Percentiles rank a stretch among this genome's conserved stretches.
These are phyloP conservation scores for Solanum chilense DNA, from an alignment of 257 asterid genomes.

Conservation along the genomic window DNA sequence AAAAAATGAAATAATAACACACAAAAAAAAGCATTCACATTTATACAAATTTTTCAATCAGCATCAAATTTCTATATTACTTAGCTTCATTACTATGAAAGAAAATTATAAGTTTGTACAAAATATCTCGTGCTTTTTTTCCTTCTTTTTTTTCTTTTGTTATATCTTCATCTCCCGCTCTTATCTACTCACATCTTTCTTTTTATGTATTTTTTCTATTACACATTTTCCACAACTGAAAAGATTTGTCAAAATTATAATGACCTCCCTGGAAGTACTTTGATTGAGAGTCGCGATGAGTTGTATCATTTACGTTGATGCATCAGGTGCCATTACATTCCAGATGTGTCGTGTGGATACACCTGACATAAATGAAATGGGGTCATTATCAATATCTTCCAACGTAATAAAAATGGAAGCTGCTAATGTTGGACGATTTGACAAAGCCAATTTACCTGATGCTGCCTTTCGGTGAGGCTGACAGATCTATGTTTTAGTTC, in stretches of 20 bases:
- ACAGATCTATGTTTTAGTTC: conserved; percentile 64
- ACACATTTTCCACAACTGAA: neutral
- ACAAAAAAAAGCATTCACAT: neutral
- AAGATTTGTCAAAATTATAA: neutral
- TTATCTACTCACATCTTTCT: neutral
- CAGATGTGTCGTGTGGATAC: neutral
- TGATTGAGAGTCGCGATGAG: neutral
- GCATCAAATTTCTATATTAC: neutral
- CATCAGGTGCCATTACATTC: neutral
- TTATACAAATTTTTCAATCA: neutral
- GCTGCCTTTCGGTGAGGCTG: conserved; percentile 62
- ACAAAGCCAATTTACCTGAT: conserved; percentile 26
- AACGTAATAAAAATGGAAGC: neutral
- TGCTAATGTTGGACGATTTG: neutral
- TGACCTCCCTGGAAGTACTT: neutral
- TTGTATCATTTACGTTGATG: neutral
- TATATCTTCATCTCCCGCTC: neutral
- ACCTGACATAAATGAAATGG: neutral
- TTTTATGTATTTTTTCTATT: neutral
- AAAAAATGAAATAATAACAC: neutral
- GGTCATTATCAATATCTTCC: neutral
- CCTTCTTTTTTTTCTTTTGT: neutral
- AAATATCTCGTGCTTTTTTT: neutral
- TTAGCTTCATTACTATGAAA: neutral
- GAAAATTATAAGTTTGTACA: neutral